Evolutionary conservation across 1,139 yeast species (phyloP).

Genomic region (Magnusiomyces suaveolens): DNA sequence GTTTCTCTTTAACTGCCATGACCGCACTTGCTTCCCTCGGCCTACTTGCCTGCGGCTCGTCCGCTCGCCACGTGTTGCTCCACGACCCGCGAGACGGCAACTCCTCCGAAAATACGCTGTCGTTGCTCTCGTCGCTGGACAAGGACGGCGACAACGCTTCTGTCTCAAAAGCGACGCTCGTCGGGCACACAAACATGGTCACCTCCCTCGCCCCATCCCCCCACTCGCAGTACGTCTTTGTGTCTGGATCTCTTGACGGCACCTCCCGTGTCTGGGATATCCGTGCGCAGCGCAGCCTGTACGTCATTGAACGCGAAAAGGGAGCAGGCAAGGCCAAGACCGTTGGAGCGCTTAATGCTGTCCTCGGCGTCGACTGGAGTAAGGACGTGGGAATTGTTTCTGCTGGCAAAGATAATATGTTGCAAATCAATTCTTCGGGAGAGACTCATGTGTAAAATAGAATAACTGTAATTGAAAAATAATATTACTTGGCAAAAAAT

Average conservation of each 20-base stretch:
- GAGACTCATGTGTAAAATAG: slow-evolving; percentile 3
- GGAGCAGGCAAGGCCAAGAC: slow-evolving; percentile 16
- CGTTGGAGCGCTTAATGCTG: slow-evolving; percentile 40
- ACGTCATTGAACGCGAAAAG: slow-evolving; percentile 68
- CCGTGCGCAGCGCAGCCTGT: slow-evolving; percentile 75
- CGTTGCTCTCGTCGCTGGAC: slow-evolving; percentile 11
- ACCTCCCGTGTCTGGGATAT: slow-evolving; percentile 94
- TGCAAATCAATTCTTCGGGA: slow-evolving; percentile 54
- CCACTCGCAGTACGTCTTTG: slow-evolving; percentile 59
- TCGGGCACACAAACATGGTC: slow-evolving; percentile 89
- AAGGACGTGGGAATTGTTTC: slow-evolving; percentile 69
- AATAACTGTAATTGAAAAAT: background rate
- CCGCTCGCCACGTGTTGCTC: slow-evolving; percentile 87
- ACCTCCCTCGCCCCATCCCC: slow-evolving; percentile 69
- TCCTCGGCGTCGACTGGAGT: slow-evolving; percentile 85
- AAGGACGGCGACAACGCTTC: slow-evolving; percentile 23
- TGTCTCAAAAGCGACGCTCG: slow-evolving; percentile 56
- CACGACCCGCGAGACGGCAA: slow-evolving; percentile 72
- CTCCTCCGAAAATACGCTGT: slow-evolving; percentile 13
- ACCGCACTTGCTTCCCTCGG: slow-evolving; percentile 49
- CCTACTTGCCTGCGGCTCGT: slow-evolving; percentile 82
- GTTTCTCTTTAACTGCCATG: slow-evolving; percentile 74
- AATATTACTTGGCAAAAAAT: too few relatives aligned
- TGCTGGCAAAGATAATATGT: slow-evolving; percentile 89
- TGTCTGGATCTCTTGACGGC: slow-evolving; percentile 92